Evolutionary conservation across 179 eudicot species (phyloP), one percentile per base, ranked within the genome.

Genomic region (Amaranthus tricolor): DNA sequence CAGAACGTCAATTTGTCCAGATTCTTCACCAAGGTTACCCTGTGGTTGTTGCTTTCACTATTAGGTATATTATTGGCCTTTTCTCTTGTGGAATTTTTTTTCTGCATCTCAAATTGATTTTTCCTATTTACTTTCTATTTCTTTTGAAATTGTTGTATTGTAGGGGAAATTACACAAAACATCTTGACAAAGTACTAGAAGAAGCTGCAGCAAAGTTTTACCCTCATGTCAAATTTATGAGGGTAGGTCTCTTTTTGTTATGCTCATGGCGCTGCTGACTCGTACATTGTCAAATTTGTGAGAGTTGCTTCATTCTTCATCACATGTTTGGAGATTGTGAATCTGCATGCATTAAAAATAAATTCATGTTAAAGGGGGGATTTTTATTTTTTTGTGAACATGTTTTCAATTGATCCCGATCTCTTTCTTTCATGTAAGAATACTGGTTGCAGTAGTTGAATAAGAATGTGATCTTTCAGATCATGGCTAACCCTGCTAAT

Each of bases 1-100:
- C 98, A 6, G 98, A 94, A 82, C 93, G 97, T 60, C 91, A 92
- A 55, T 93, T 94, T 84, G 89, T 94, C 49, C 94, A 92, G 83
- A 88, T 94, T 74, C 88, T 92, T 81, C 97, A 94, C 71, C 87
- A 89, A 84, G 96, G 96, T 58, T 75, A 85, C 80, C 97, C 97
- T 53, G 83, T 94, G 61, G 97, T 90, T 43, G 97, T 89, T 78
- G 97, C 98, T 51, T 94, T 94, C 80, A 92, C 98, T n/a, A 86
- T 94, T 82, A 88, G 82, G 97, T 94, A 77, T 71, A 71, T 31
- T 67, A 13, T 2, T n/a, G 52, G 48, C 52, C 20, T 65, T 40
- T 21, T 17, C 9, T 45, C 17, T 15, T 51, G 55, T 14, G 59
- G 6, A 9, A 20, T 44, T 45, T 44, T 11, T 15, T 72, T 50